A percentile compares a stretch with the other conserved stretches of the same genome.
Evolutionary conservation across 2,329 filamentous ascomycete genomes (phyloP).

Genomic region (Claviceps lovelessii): DNA sequence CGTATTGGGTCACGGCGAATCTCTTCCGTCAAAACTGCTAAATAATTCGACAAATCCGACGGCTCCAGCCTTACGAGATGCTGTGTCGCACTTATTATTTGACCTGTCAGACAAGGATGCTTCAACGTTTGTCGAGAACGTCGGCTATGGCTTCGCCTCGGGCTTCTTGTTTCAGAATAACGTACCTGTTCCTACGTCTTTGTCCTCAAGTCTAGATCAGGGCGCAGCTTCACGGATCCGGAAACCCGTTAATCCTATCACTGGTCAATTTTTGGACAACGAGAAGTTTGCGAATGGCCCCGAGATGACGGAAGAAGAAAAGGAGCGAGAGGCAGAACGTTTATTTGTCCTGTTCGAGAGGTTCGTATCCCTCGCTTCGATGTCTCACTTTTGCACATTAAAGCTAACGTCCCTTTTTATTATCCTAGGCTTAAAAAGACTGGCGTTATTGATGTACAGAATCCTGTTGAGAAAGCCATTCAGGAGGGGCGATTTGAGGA

Average conservation of each 20-base stretch:
- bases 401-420: background rate
- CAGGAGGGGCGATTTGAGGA: constrained; percentile 59
- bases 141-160: constrained; percentile 87
- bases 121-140: constrained; percentile 69
- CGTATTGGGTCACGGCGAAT: constrained; percentile 62
- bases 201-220: constrained; percentile 32
- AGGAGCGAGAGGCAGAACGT: constrained; percentile 77
- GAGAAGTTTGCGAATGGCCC: constrained; percentile 46
- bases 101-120: constrained; percentile 74
- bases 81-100: constrained; percentile 68
- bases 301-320: constrained; percentile 83
- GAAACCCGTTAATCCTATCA: constrained; percentile 62
- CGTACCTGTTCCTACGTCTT: constrained; percentile 57
- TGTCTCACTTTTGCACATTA: constrained; percentile 7
- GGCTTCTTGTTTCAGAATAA: constrained; percentile 81
- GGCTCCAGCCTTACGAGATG: constrained; percentile 56
- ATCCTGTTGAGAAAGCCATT: constrained; percentile 58
- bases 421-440: constrained; percentile 47
- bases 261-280: constrained; percentile 63
- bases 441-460: constrained; percentile 63
- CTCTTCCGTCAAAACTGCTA: constrained; percentile 62
- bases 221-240: constrained; percentile 14
- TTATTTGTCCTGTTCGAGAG: constrained; percentile 85
- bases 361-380: constrained; percentile 22
- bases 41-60: constrained; percentile 61